phyloP scores from a whole-genome alignment of 257 asterid genomes.

The Nicotiana attenuata region DNA sequence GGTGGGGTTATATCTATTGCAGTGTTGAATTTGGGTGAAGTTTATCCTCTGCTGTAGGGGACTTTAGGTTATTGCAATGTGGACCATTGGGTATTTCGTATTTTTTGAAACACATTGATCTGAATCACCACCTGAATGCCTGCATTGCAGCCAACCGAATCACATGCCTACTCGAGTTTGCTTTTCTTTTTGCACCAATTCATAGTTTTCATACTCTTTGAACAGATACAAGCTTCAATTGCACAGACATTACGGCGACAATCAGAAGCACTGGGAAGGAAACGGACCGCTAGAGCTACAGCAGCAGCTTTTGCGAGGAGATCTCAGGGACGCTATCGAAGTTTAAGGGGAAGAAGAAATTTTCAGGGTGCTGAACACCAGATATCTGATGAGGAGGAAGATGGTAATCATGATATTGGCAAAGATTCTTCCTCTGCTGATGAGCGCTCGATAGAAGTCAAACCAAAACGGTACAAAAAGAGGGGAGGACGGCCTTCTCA shows the following conservation, averaged over 20 bases:
- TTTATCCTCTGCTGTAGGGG: not conserved
- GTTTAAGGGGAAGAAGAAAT: slow-evolving; percentile 61
- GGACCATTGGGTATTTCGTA: not conserved
- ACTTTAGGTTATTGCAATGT: not conserved
- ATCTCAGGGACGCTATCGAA: slow-evolving; percentile 55
- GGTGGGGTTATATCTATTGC: not conserved
- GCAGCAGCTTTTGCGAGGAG: slow-evolving; percentile 56
- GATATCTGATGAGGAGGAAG: slow-evolving; percentile 85
- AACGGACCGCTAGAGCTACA: slow-evolving; percentile 57
- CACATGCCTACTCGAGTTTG: not conserved
- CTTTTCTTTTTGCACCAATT: slow-evolving; percentile 12
- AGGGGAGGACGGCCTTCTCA: slow-evolving; percentile 58
- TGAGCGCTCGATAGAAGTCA: slow-evolving; percentile 61
- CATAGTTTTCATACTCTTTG: slow-evolving; percentile 12
- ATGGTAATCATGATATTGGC: slow-evolving; percentile 61
- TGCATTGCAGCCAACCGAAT: not conserved
- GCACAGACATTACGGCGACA: slow-evolving; percentile 87
- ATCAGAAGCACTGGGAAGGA: slow-evolving; percentile 91
- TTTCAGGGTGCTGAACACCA: slow-evolving; percentile 51
- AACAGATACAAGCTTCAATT: slow-evolving; percentile 90
- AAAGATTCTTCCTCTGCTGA: slow-evolving; percentile 89
- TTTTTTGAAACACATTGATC: not conserved
- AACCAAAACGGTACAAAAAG: slow-evolving; percentile 65
- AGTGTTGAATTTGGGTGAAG: not conserved
- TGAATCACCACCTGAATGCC: not conserved